A percentile compares a stretch with the other conserved stretches of the same genome.
Evolutionary conservation across 2,329 filamentous ascomycete species (phyloP).

Genomic region (Calonectria pauciramosa): DNA sequence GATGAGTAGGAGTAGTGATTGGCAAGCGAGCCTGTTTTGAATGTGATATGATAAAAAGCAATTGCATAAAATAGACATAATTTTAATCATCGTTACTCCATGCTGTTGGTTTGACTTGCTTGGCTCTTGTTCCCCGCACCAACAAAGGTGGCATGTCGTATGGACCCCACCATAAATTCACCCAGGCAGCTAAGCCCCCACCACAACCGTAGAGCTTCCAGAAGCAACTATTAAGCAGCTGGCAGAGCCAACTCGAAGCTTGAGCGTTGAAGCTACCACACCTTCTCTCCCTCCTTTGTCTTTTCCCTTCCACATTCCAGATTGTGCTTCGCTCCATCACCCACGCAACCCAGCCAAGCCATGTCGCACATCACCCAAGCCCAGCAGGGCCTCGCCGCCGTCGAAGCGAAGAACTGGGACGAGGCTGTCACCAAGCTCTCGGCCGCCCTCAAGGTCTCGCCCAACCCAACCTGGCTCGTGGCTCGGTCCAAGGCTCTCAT

Average conservation of each 20-base stretch:
- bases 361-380: slow-evolving; percentile 69
- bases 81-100: not conserved
- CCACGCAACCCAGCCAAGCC: not conserved
- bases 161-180: slow-evolving; percentile 3
- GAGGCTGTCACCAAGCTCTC: slow-evolving; percentile 79
- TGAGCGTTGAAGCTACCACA: not conserved
- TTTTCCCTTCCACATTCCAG: not conserved
- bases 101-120: not conserved
- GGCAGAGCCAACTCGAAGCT: not conserved
- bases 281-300: not conserved
- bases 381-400: slow-evolving; percentile 74
- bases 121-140: not conserved
- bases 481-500: slow-evolving; percentile 85
- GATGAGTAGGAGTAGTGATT: not conserved
- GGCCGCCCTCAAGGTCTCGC: slow-evolving; percentile 73
- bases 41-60: not conserved
- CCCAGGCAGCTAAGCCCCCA: slow-evolving; percentile 28
- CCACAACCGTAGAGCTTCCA: slow-evolving; percentile 52
- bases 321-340: not conserved
- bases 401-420: slow-evolving; percentile 73
- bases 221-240: slow-evolving; percentile 41
- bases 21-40: not conserved
- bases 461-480: slow-evolving; percentile 83
- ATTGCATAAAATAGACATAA: not conserved
- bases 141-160: not conserved